A percentile compares a stretch with the other conserved stretches of the same genome.
Evolutionary conservation across 192 early-diverging fungal species (phyloP).

Genomic region (Funneliformis geosporum): DNA sequence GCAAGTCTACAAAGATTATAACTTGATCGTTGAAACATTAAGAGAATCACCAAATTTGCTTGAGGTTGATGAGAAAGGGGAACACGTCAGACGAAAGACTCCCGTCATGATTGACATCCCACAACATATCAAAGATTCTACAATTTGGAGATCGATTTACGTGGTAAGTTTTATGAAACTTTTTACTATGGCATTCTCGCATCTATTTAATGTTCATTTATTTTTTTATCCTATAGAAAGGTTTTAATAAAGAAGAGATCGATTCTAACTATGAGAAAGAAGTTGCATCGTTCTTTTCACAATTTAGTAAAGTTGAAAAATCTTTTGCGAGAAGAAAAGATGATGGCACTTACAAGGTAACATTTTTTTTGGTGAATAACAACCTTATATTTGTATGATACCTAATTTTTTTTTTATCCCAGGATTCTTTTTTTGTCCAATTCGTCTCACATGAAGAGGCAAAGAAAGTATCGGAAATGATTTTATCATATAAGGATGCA

Average conservation of each 20-base stretch:
- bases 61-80: constrained; percentile 53
- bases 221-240: constrained; percentile 39
- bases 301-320: constrained; percentile 47
- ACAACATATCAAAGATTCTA: not conserved
- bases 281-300: constrained; percentile 47
- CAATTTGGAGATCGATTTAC: constrained; percentile 49
- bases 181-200: not conserved
- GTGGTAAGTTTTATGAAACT: constrained; percentile 44
- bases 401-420: constrained; percentile 24
- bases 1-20: constrained; percentile 47
- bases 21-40: constrained; percentile 54
- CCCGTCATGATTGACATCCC: constrained; percentile 13
- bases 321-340: constrained; percentile 38
- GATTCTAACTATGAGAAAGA: constrained; percentile 40
- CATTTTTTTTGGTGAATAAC: not conserved
- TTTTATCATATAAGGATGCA: constrained; percentile 45
- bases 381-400: not conserved
- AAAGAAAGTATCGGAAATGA: constrained; percentile 47
- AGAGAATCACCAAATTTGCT: constrained; percentile 52
- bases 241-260: constrained; percentile 34
- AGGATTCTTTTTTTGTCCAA: constrained; percentile 59
- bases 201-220: constrained; percentile 19
- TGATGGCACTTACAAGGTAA: constrained; percentile 38
- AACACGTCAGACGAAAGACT: constrained; percentile 49
- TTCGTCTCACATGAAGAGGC: constrained; percentile 50